Percentiles rank a stretch among this genome's conserved stretches.
Conservation (phyloP, 495 filamentous ascomycete species). For the Filosporella fistucella region DNA sequence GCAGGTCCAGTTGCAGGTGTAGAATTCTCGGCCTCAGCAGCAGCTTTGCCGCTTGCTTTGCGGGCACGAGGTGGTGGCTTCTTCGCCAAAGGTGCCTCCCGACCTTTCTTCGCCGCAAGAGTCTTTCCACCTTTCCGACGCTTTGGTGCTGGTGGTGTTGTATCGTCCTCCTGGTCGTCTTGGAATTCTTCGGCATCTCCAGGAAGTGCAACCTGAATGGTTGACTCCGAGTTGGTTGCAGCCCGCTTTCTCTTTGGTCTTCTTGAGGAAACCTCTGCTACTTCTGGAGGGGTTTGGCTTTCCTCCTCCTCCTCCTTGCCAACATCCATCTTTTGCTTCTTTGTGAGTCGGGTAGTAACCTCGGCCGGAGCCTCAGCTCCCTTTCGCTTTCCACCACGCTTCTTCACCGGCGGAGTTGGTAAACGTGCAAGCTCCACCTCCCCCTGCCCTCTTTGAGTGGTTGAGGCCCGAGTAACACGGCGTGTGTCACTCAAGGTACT, state of each 20-base stretch:
- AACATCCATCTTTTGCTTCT: neutral
- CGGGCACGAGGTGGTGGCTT: neutral
- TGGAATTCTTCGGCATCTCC: neutral
- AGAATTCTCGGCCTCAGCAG: neutral
- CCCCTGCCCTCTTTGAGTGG: conserved; percentile 3
- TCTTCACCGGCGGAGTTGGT: neutral
- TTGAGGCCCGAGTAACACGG: neutral
- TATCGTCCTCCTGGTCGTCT: neutral
- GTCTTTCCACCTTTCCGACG: neutral
- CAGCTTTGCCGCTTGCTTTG: neutral
- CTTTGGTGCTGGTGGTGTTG: neutral
- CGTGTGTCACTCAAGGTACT: neutral
- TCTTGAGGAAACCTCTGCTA: no score
- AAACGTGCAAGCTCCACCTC: neutral
- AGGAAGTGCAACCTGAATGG: neutral
- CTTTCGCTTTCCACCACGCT: conserved; percentile 4
- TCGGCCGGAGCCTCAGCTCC: neutral
- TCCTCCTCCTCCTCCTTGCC: no score
- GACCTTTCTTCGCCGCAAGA: neutral
- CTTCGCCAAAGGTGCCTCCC: neutral
- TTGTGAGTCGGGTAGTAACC: neutral
- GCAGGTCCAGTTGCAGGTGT: neutral
- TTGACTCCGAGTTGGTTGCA: neutral
- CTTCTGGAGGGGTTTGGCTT: no score
- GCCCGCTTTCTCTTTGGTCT: conserved; percentile 7